Conservation (phyloP, 108 stramenopile genomes). For the Chaetoceros muelleri region DNA sequence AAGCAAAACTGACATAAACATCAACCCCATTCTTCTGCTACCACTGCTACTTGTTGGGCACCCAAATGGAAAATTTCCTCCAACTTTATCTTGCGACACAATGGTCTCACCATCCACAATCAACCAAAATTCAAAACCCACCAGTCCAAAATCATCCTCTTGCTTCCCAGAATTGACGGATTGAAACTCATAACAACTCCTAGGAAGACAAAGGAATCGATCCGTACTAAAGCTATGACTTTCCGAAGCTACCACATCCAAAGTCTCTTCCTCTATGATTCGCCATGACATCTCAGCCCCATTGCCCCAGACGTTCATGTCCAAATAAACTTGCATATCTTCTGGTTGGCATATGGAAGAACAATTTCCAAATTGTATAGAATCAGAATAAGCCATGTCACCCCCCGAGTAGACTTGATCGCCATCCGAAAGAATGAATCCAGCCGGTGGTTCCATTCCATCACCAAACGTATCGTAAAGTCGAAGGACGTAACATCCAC, state of each 20-base stretch:
- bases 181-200: not conserved
- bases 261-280: not conserved
- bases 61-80: not conserved
- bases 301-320: not conserved
- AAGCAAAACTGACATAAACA: no score
- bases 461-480: not conserved
- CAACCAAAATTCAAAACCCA: not conserved
- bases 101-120: not conserved
- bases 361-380: not conserved
- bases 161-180: not conserved
- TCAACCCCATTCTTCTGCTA: no score
- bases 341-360: not conserved
- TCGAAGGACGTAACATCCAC: not conserved
- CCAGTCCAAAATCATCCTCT: not conserved
- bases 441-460: not conserved
- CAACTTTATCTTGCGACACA: not conserved
- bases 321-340: not conserved
- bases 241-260: not conserved
- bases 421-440: not conserved
- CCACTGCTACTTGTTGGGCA: no score
- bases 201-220: not conserved
- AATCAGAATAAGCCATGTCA: not conserved
- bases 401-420: not conserved
- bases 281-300: not conserved
- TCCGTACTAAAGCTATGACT: not conserved